These are phyloP conservation scores for Alternaria triticina DNA, from an alignment of 2,329 filamentous ascomycete species.

Conservation along the genomic window DNA sequence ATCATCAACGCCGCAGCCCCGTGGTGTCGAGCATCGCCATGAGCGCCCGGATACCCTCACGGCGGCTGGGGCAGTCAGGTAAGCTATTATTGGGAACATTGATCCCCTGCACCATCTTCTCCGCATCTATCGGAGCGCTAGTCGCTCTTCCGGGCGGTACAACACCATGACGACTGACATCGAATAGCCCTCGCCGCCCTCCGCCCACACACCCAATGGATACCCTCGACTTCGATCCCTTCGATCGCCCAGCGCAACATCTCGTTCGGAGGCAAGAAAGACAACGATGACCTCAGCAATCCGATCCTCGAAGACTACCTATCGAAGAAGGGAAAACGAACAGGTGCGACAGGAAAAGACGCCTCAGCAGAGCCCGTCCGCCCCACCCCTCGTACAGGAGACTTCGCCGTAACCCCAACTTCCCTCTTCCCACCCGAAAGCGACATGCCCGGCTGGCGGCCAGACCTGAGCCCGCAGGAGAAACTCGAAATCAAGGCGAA, in stretches of 20 bases:
- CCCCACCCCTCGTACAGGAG: slow-evolving; percentile 24
- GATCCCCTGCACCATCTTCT: neutral
- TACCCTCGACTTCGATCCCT: slow-evolving; percentile 11
- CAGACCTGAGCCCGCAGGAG: slow-evolving; percentile 25
- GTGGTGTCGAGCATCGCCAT: slow-evolving; percentile 54
- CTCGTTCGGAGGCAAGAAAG: slow-evolving; percentile 17
- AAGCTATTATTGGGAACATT: slow-evolving; percentile 31
- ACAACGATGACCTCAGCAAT: slow-evolving; percentile 46
- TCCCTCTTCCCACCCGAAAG: slow-evolving; percentile 34
- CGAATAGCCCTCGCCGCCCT: slow-evolving; percentile 30
- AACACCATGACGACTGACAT: slow-evolving; percentile 9
- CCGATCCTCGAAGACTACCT: slow-evolving; percentile 69
- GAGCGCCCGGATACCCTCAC: slow-evolving; percentile 69
- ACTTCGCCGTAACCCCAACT: slow-evolving; percentile 20
- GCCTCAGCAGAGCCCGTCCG: neutral
- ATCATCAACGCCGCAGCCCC: slow-evolving; percentile 32
- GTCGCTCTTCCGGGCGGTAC: neutral
- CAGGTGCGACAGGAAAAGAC: neutral
- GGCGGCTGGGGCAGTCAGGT: slow-evolving; percentile 68
- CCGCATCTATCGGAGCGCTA: neutral
- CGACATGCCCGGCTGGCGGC: slow-evolving; percentile 34
- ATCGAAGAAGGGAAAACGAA: slow-evolving; percentile 19
- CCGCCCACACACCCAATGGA: slow-evolving; percentile 26
- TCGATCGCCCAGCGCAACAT: slow-evolving; percentile 25
- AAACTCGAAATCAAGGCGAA: slow-evolving; percentile 16